Evolutionary conservation across 1,139 yeast species (phyloP).

Genomic region (Saccharomyces uvarum): DNA sequence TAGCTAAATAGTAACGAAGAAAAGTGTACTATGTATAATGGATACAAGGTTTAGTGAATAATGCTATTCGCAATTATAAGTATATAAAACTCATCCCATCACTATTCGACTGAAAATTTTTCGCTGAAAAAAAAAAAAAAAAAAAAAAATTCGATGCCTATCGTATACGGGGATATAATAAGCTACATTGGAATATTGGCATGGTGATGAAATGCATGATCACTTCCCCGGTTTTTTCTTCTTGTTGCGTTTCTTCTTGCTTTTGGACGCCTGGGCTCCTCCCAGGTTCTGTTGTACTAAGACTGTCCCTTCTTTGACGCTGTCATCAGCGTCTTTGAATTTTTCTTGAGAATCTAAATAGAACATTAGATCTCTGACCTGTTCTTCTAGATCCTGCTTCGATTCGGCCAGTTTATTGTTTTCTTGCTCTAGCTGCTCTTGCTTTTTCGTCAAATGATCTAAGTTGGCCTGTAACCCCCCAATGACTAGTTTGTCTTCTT

Average conservation of each 20-base stretch:
- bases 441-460: constrained; percentile 40
- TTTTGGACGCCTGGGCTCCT: background rate
- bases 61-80: background rate
- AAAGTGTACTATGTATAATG: background rate
- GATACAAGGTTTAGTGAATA: background rate
- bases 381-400: constrained; percentile 49
- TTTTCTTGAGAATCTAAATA: constrained; percentile 67
- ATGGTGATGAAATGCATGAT: background rate
- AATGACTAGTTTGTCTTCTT: constrained; percentile 47
- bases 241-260: constrained; percentile 12
- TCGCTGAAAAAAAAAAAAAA: background rate
- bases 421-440: constrained; percentile 29
- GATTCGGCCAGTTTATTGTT: constrained; percentile 19
- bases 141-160: background rate
- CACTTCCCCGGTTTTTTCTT: constrained; percentile 6
- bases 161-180: background rate
- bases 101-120: background rate
- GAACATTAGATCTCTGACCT: constrained; percentile 75
- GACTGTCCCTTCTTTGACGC: constrained; percentile 63
- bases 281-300: constrained; percentile 30
- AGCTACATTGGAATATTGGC: background rate
- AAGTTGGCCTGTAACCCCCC: constrained; percentile 53
- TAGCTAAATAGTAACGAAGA: background rate
- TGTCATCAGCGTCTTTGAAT: constrained; percentile 61
- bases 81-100: background rate